Evolutionary conservation across 495 filamentous ascomycete species (phyloP), one percentile per base, ranked within the genome.

Genomic region (Peziza echinospora): DNA sequence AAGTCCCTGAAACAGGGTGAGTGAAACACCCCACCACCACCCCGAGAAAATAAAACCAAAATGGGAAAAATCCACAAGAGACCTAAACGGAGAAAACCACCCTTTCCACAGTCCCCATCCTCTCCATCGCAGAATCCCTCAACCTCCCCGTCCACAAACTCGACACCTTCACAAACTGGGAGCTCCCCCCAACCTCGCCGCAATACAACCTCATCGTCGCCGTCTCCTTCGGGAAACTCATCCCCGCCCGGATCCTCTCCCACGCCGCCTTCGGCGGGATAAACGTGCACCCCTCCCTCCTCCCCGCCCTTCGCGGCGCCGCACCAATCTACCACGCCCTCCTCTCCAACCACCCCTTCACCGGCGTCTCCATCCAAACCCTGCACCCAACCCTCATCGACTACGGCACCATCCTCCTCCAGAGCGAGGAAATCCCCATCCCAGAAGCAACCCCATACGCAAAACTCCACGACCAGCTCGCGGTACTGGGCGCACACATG

Each of bases 151-250:
- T 87, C 28, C 80, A 93, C 59, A 70, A 80, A 52, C 67, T 80
- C 47, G 75, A 84, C 53, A 81, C 77, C 2, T 92, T 93, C 54
- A 80, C 66, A 23, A 72, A 71, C n/a, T 93, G 84, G 84, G 61
- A 71, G 59, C 80, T 84, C 68, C 63, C 21, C 5, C 5, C 7
- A 7, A n/a, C 50, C 49, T 23, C 16, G 17, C 41, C 16, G n/a
- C 5, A 23, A 22, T 21, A 22, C 17, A 85, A 94, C 58, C 67
- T 97, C 39, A 77, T 97, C 48, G 71, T 96, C 26, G 84, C 85
- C 21, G 91, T 94, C n/a, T 94, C 89, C 5, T 97, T 96, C 60
- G 89, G 89, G 3, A 71, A 91, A 13, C 78, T 92, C 43, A 75
- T 97, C 8, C 91, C 89, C 1, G 72, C 74, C 5, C 69, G 80